Evolutionary conservation across 441 rosid species (phyloP).

Genomic region (Bocquillonia castaneifolia): DNA sequence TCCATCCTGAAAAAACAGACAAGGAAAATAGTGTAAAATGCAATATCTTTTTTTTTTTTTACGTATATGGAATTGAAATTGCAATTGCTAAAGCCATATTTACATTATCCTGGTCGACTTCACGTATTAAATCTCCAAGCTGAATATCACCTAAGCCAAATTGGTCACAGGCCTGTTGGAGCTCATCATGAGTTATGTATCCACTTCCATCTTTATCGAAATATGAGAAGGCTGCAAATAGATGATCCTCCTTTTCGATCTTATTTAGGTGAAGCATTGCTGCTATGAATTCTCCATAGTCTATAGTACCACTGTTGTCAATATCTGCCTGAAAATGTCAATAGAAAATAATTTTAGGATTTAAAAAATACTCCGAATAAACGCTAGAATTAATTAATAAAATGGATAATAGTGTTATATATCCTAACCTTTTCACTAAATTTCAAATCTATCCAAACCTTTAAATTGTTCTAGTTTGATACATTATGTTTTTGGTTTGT

Average conservation of each 20-base stretch:
- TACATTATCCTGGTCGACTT: constrained; percentile 90
- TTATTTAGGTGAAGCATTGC: constrained; percentile 94
- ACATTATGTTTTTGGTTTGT: too few relatives aligned
- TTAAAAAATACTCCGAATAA: too few relatives aligned
- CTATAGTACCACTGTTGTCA: constrained; percentile 92
- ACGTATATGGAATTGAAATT: constrained; percentile 7
- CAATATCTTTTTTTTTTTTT: too few relatives aligned
- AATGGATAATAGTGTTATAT: too few relatives aligned
- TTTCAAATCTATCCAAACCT: too few relatives aligned
- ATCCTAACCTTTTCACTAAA: too few relatives aligned
- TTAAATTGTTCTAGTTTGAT: too few relatives aligned
- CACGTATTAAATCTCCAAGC: constrained; percentile 61
- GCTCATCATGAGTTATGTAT: constrained; percentile 81
- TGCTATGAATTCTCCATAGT: constrained; percentile 87
- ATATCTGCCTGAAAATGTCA: constrained; percentile 63
- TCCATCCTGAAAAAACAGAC: constrained; percentile 63
- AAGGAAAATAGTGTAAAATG: too few relatives aligned
- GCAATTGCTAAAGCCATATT: not conserved
- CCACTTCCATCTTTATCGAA: constrained; percentile 95
- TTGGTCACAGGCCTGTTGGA: constrained; percentile 73
- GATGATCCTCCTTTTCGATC: constrained; percentile 76
- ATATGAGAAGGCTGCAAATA: constrained; percentile 81
- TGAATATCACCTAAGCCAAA: constrained; percentile 64
- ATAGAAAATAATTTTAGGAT: not conserved
- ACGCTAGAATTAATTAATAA: too few relatives aligned